Percentiles rank a stretch among this genome's conserved stretches.
Evolutionary conservation across 495 filamentous ascomycete genomes (phyloP).

Genomic region (Trichoderma gamsii): DNA sequence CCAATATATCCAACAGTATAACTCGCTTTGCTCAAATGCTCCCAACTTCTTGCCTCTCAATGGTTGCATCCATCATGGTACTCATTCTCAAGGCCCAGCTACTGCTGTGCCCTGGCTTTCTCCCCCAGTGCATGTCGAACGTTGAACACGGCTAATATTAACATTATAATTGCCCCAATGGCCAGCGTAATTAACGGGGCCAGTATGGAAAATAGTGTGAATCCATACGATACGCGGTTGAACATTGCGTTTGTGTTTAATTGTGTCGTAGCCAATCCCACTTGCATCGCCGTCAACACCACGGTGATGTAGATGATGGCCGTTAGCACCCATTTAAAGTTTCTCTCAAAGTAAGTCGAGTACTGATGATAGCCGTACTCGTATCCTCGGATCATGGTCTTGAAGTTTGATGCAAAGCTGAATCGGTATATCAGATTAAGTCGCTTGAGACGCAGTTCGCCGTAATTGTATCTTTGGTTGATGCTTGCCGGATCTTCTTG

Average conservation of each 20-base stretch:
- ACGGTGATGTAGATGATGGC: background rate
- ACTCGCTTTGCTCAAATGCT: no score
- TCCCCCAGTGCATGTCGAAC: background rate
- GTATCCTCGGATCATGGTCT: background rate
- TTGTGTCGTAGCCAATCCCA: background rate
- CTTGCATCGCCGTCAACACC: background rate
- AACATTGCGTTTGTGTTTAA: background rate
- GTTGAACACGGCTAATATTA: background rate
- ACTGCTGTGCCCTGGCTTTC: background rate
- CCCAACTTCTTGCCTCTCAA: no score
- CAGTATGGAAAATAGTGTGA: background rate
- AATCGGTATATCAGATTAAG: background rate
- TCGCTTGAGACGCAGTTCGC: background rate
- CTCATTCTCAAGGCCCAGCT: background rate
- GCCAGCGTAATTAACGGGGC: background rate
- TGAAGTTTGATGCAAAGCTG: background rate
- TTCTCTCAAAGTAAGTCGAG: background rate
- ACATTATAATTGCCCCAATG: background rate
- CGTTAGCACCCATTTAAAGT: background rate
- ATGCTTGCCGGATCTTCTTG: background rate
- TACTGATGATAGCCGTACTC: conserved; percentile 4
- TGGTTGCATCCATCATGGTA: background rate
- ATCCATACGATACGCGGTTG: background rate
- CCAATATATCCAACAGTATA: no score
- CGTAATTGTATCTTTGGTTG: background rate